Evolutionary conservation across 768 basidiomycete species (phyloP), one percentile per base, ranked within the genome.

Genomic region (Serendipita indica): DNA sequence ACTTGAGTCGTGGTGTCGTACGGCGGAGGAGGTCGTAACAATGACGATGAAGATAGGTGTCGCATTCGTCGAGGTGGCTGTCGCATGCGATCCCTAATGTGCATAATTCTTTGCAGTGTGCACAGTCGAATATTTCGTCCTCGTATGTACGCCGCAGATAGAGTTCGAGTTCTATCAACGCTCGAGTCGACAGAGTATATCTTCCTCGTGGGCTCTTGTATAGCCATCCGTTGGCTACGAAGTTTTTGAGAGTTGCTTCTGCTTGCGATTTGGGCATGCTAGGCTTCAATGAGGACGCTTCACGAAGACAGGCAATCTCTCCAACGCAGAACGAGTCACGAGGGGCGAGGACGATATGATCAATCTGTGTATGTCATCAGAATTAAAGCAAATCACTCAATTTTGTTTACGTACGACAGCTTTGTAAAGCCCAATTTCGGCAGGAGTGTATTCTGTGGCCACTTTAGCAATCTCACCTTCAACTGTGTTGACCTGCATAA

Each of bases 361-460:
- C 86, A 37, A 93, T 77, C 90, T 93, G 64, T 3, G 22, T 20
- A 13, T n/a, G 27, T 32, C 58, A 33, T 59, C 58, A 58, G 34
- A 16, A 58, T 28, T n/a, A 2, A 41, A 34, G 25, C 54, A 37
- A 28, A 13, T 30, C 57, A 16, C 35, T 27, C 18, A 10, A 52
- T 58, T 22, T 20, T 46, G 3, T 52, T 10, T 13, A 71, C 83
- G 60, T 66, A 89, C 90, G 60, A 92, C 73, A 3, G 81, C 80
- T 71, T 83, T 89, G 75, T 91, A 92, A 71, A 81, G 92, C 0
- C 81, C 74, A 57, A 92, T 90, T 69, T 94, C 90, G 32, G 73
- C 71, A 0, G 87, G 73, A 1, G 77, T 78, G 65, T 91, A 94
- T 37, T 88, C 86, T 0, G 88, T 89, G 2, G 89, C 90, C 67